phyloP scores from a whole-genome alignment of 805 yeast species.

The Candida alai region DNA sequence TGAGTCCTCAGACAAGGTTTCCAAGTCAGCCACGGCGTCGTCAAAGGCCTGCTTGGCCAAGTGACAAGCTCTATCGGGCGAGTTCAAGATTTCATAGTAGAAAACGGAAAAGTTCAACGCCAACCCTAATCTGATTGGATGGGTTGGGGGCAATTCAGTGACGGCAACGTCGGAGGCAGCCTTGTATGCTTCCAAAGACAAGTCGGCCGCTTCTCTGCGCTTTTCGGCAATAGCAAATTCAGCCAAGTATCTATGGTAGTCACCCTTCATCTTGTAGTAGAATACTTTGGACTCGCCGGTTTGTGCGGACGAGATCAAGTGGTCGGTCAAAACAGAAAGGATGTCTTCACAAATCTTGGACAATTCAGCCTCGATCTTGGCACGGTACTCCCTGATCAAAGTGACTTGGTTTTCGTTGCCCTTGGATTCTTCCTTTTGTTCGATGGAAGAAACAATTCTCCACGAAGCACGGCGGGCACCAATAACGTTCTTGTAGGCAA shows the following conservation, averaged over 20 bases:
- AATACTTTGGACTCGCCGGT: conserved; percentile 97
- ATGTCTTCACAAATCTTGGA: conserved; percentile 93
- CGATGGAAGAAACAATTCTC: conserved; percentile 98
- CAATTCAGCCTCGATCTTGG: conserved; percentile 90
- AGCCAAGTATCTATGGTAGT: conserved; percentile 97
- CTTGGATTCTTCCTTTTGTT: conserved; percentile 96
- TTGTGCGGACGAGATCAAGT: conserved; percentile 89
- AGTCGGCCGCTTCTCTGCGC: conserved; percentile 88
- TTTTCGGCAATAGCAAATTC: conserved; percentile 91
- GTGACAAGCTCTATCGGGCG: conserved; percentile 98
- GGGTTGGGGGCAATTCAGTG: conserved; percentile 96
- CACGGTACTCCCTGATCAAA: conserved; percentile 89
- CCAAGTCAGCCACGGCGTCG: conserved; percentile 98
- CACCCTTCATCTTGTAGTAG: conserved; percentile 99
- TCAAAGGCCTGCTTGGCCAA: conserved; percentile 98
- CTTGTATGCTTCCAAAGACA: conserved; percentile 91
- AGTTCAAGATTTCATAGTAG: conserved; percentile 96
- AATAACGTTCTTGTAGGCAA: conserved; percentile 96
- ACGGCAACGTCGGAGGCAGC: conserved; percentile 96
- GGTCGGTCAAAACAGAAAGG: conserved; percentile 78
- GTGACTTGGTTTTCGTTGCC: conserved; percentile 88
- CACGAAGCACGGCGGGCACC: conserved; percentile 99
- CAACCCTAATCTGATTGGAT: conserved; percentile 96
- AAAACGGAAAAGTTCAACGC: conserved; percentile 97
- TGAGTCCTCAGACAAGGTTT: conserved; percentile 94